Percentiles rank a stretch among this genome's conserved stretches.
These are phyloP conservation scores for Fusarium sp. DNA, from an alignment of 2,329 filamentous ascomycete genomes.

Conservation along the genomic window DNA sequence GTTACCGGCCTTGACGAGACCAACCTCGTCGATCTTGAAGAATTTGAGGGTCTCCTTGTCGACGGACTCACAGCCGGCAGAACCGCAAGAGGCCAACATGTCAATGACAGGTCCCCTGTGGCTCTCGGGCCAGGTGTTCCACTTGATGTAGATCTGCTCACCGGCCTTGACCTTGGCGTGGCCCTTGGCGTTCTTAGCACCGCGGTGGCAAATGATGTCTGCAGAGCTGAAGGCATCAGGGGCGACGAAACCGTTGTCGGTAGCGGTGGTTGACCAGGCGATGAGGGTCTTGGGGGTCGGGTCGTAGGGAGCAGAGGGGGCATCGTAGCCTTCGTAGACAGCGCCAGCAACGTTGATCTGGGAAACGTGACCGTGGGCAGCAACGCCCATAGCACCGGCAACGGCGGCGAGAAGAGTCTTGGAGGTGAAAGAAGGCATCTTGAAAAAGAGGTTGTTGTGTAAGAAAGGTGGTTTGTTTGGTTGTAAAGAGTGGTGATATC, in stretches of 20 bases:
- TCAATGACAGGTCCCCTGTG: conserved; percentile 70
- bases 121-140: conserved; percentile 57
- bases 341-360: conserved; percentile 46
- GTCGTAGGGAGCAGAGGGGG: conserved; percentile 28
- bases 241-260: conserved; percentile 65
- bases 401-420: conserved; percentile 47
- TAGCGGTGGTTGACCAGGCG: conserved; percentile 58
- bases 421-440: conserved; percentile 47
- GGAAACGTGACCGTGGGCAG: conserved; percentile 49
- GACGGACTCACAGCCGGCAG: conserved; percentile 66
- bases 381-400: conserved; percentile 44
- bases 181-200: conserved; percentile 54
- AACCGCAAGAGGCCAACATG: conserved; percentile 71
- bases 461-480: conserved; percentile 13
- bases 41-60: conserved; percentile 68
- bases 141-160: conserved; percentile 56
- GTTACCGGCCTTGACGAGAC: conserved; percentile 61
- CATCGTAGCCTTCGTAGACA: conserved; percentile 29
- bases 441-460: conserved; percentile 23
- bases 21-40: conserved; percentile 74
- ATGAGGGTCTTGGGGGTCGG: conserved; percentile 43
- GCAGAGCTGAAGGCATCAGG: conserved; percentile 53
- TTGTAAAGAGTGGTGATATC: conserved; percentile 25
- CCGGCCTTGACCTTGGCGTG: conserved; percentile 55
- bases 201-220: conserved; percentile 64